Base-by-base conservation (phyloP, 2,329 filamentous ascomycete genomes). In the Talaromyces sp. region DNA sequence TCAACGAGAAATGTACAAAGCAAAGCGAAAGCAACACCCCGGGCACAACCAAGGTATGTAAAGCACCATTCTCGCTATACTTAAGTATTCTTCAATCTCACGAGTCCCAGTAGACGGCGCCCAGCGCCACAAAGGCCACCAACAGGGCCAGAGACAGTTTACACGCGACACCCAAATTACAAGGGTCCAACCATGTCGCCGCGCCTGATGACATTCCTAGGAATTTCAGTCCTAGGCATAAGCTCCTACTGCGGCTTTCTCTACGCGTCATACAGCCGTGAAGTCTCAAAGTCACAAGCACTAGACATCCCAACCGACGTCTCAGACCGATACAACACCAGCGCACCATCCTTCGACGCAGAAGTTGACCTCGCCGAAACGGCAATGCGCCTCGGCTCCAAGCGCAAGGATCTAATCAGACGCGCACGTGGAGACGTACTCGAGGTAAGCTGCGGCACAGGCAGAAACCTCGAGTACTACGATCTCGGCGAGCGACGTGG, bases 391-490 rank as follows among this genome's bases (percentile, higher is more conserved):
- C 49, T 80, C 49, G 70, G 70, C 16, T 58, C 58, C 32, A 73
- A 75, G 55, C 70, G 78, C n/a, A 66, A 66, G 22, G 68, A 73
- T 33, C 66, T 81, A 2, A 66, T 75, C n/a, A 60, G 63, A 7
- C 65, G 70, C 52, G 77, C 77, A 3, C 65, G 69, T 17, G 78
- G 78, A 1, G 61, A 80, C 56, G 77, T 80, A 7, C 68, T 80
- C 4, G 78, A 81, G 62, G 76, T 80, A 35, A 77, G 75, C 55
- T 77, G 72, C 37, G 78, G 78, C n/a, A 81, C 78, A 1, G 78
- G 78, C 3, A 68, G 77, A 30, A 81, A 80, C 55, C 61, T 76
- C 56, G 63, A 70, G 24, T 78, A 74, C 56, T 81, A 80, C 60
- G 66, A 73, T 47, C 62, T 79, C 3, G 70, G 70, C 2, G 68